A percentile compares a stretch with the other conserved stretches of the same genome.
Conservation (phyloP, 1,284 basidiomycete species). For the Wolfiporia cocos region DNA sequence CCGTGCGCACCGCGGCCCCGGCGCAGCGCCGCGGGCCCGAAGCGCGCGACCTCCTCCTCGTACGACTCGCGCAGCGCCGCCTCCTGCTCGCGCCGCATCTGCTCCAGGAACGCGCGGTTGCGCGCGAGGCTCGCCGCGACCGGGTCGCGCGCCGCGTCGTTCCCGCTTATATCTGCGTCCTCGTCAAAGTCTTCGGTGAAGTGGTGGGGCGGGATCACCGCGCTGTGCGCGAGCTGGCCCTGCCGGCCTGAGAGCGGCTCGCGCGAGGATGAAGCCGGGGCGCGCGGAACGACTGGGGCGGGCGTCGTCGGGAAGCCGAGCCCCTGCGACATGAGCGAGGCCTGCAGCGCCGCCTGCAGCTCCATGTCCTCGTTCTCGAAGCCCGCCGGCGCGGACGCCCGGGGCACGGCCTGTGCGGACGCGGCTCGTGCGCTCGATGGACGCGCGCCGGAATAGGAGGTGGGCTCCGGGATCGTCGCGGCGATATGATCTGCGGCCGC, state of each 20-base stretch:
- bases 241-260: neutral
- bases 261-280: slow-evolving; percentile 1
- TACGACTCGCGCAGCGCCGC: slow-evolving; percentile 56
- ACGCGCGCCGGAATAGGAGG: slow-evolving; percentile 21
- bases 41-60: slow-evolving; percentile 35
- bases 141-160: slow-evolving; percentile 36
- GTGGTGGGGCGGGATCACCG: neutral
- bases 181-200: slow-evolving; percentile 7
- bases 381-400: slow-evolving; percentile 26
- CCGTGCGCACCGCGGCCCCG: slow-evolving; percentile 26
- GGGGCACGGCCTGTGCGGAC: slow-evolving; percentile 6
- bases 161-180: neutral
- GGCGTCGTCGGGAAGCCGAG: slow-evolving; percentile 4
- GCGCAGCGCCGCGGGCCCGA: slow-evolving; percentile 19
- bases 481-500: slow-evolving; percentile 65
- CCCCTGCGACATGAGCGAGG: slow-evolving; percentile 44
- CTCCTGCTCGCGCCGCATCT: slow-evolving; percentile 65
- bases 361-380: slow-evolving; percentile 85
- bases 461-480: slow-evolving; percentile 47
- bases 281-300: neutral
- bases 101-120: slow-evolving; percentile 54
- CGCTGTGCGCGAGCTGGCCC: neutral
- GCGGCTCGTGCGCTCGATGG: slow-evolving; percentile 9
- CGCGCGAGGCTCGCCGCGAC: slow-evolving; percentile 64
- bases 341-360: slow-evolving; percentile 80